Evolutionary conservation across 139 green algal species (phyloP).

Genomic region (Tetraselmis striata): DNA sequence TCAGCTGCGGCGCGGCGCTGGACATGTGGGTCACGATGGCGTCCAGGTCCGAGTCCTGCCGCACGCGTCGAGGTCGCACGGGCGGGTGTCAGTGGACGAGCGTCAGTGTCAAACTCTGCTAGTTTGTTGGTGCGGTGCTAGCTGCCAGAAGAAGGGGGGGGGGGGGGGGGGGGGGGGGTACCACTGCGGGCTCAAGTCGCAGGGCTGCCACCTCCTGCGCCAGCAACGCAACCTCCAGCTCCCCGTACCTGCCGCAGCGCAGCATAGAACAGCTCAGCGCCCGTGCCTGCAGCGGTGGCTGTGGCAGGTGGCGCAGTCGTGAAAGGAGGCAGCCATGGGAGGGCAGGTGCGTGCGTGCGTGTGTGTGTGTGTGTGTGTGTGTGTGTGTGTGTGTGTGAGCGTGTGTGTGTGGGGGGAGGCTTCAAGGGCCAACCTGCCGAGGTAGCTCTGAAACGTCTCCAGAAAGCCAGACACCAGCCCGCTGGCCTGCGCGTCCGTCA

Average conservation of each 20-base stretch:
- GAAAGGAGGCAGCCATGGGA: too few relatives aligned
- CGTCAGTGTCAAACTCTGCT: too few relatives aligned
- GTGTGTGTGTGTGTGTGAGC: too few relatives aligned
- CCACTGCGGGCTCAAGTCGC: constrained; percentile 31
- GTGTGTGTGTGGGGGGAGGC: too few relatives aligned
- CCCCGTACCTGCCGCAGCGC: constrained; percentile 34
- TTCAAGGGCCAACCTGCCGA: not conserved
- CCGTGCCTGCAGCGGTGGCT: not conserved
- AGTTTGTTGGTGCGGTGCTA: not conserved
- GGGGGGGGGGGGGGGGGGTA: too few relatives aligned
- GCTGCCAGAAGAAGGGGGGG: too few relatives aligned
- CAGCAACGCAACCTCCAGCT: constrained; percentile 37
- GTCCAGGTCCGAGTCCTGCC: constrained; percentile 13
- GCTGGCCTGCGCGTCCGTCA: not conserved
- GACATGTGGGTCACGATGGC: constrained; percentile 12
- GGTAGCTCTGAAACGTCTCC: constrained; percentile 19
- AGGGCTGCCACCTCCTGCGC: constrained; percentile 14
- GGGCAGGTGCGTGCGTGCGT: too few relatives aligned
- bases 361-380: too few relatives aligned
- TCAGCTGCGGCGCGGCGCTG: not conserved
- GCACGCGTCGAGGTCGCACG: not conserved
- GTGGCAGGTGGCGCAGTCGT: too few relatives aligned
- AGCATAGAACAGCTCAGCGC: not conserved
- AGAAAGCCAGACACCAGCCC: constrained; percentile 18
- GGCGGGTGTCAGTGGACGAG: not conserved